A percentile compares a stretch with the other conserved stretches of the same genome.
Conservation (phyloP, 2,329 filamentous ascomycete genomes). For the Hypoxylon sp. region DNA sequence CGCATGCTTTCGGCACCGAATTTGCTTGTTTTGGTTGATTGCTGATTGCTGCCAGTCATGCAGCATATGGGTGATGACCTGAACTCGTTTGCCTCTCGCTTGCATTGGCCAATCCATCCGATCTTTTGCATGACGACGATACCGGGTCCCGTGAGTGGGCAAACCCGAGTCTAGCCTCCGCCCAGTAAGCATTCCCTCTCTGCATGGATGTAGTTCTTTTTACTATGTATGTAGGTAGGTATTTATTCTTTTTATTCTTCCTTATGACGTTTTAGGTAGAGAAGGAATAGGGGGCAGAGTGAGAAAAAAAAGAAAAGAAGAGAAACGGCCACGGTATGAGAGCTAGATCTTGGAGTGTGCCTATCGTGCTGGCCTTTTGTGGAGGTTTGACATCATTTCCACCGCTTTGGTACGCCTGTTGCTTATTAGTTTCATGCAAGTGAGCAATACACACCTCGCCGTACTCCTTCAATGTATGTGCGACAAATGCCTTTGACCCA, state of each 20-base stretch:
- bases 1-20: constrained; percentile 22
- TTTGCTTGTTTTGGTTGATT: constrained; percentile 9
- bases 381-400: constrained; percentile 43
- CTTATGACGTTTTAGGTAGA: constrained; percentile 10
- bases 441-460: constrained; percentile 9
- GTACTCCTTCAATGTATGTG: constrained; percentile 31
- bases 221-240: too few relatives aligned
- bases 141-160: neutral
- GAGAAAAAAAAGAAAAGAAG: neutral
- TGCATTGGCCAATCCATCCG: constrained; percentile 36
- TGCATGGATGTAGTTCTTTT: neutral
- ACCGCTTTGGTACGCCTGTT: constrained; percentile 30
- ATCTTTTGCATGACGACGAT: constrained; percentile 27
- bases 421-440: constrained; percentile 42
- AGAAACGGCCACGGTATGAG: constrained; percentile 8
- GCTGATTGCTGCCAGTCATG: constrained; percentile 28
- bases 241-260: neutral
- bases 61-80: constrained; percentile 20
- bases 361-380: constrained; percentile 22
- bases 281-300: neutral
- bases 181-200: neutral
- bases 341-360: neutral
- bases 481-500: constrained; percentile 4
- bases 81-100: constrained; percentile 19
- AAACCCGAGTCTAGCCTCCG: constrained; percentile 7